Conservation (phyloP, 257 asterid genomes). For the Capsicum rhomboideum region DNA sequence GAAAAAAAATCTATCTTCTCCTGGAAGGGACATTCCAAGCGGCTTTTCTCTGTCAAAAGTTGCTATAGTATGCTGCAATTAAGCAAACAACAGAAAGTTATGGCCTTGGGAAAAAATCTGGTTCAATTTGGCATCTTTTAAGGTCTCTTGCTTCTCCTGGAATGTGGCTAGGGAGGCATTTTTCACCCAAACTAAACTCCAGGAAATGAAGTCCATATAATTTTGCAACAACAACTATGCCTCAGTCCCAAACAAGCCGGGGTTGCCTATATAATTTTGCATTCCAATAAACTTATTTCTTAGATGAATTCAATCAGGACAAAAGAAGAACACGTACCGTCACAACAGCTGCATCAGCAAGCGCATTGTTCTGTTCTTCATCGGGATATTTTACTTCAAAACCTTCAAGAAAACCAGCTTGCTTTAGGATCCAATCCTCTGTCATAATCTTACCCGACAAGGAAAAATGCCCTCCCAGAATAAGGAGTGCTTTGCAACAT, state of each 20-base stretch:
- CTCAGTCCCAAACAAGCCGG: background rate
- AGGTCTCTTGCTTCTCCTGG: background rate
- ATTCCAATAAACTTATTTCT: background rate
- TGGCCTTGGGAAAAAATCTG: background rate
- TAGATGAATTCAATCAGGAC: background rate
- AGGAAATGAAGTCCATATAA: background rate
- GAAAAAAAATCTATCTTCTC: background rate
- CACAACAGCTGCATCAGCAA: constrained; percentile 15
- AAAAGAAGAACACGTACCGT: constrained; percentile 21
- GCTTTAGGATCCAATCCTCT: constrained; percentile 74
- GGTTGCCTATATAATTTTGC: background rate
- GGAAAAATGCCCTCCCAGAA: constrained; percentile 72
- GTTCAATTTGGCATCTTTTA: background rate
- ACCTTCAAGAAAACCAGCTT: constrained; percentile 62
- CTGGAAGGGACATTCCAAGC: background rate
- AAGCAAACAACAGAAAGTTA: background rate
- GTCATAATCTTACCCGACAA: constrained; percentile 75
- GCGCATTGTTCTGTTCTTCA: constrained; percentile 11
- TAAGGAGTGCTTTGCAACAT: constrained; percentile 62
- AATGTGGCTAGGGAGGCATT: background rate
- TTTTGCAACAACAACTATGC: background rate
- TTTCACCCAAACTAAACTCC: background rate
- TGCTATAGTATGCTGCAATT: too few relatives aligned
- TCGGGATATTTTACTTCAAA: constrained; percentile 45
- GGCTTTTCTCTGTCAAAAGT: background rate